Evolutionary conservation across 2,329 filamentous ascomycete species (phyloP).

Genomic region (Talaromyces pinophilus): DNA sequence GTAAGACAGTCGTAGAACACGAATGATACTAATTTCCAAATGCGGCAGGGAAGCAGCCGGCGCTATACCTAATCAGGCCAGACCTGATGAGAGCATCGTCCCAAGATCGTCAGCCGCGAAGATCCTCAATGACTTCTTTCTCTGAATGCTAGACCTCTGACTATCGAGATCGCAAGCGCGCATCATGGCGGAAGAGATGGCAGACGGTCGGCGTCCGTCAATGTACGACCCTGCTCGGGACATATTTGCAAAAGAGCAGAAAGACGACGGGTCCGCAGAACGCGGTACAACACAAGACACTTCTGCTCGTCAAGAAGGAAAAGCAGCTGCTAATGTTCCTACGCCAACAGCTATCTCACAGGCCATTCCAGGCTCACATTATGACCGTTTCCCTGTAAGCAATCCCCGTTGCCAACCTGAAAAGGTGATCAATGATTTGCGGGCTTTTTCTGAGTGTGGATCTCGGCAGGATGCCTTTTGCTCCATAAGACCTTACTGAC

Average conservation of each 20-base stretch:
- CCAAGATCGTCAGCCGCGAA: slow-evolving; percentile 11
- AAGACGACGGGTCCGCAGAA: slow-evolving; percentile 29
- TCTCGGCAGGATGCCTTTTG: slow-evolving; percentile 18
- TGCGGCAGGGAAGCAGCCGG: slow-evolving; percentile 20
- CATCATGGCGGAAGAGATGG: slow-evolving; percentile 20
- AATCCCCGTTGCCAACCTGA: not conserved
- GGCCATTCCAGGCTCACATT: not conserved
- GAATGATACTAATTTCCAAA: slow-evolving; percentile 1
- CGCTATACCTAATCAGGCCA: slow-evolving; percentile 19
- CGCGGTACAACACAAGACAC: slow-evolving; percentile 19
- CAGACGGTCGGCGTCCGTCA: slow-evolving; percentile 25
- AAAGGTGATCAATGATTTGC: slow-evolving; percentile 15
- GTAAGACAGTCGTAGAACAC: not conserved
- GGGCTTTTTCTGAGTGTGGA: slow-evolving; percentile 18
- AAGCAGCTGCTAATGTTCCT: not conserved
- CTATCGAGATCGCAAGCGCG: slow-evolving; percentile 10
- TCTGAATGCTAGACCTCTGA: not conserved
- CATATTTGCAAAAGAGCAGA: slow-evolving; percentile 31
- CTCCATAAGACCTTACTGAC: slow-evolving; percentile 24
- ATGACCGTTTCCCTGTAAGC: slow-evolving; percentile 11
- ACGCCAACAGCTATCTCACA: slow-evolving; percentile 12
- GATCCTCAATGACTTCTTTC: slow-evolving; percentile 1
- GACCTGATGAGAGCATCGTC: slow-evolving; percentile 6
- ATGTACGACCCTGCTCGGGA: slow-evolving; percentile 41
- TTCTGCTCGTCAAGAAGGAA: not conserved